phyloP scores from a whole-genome alignment of 1,139 yeast genomes.

The Barnettozyma hawaiiensis region DNA sequence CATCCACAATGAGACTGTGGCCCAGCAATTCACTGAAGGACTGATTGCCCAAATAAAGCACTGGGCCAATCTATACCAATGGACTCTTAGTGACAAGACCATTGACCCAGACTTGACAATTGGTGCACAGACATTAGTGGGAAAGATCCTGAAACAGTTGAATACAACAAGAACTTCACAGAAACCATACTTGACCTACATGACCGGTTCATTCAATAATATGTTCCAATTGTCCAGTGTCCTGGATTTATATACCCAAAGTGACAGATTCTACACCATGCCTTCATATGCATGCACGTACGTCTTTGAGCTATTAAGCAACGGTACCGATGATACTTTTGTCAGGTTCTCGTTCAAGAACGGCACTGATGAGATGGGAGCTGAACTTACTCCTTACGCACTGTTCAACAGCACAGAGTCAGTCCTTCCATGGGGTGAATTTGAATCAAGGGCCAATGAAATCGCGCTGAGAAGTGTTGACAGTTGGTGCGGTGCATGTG shows the following conservation, averaged over 20 bases:
- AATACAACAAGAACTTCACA: constrained; percentile 31
- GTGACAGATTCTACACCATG: constrained; percentile 36
- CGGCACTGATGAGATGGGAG: constrained; percentile 33
- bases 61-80: constrained; percentile 36
- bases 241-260: constrained; percentile 28
- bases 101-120: constrained; percentile 29
- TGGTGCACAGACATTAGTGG: constrained; percentile 36
- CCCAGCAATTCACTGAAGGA: constrained; percentile 28
- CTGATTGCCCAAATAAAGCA: constrained; percentile 27
- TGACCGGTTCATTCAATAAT: constrained; percentile 38
- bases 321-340: constrained; percentile 24
- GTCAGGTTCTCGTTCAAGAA: constrained; percentile 40
- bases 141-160: constrained; percentile 30
- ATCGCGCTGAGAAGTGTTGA: constrained; percentile 27
- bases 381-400: constrained; percentile 30
- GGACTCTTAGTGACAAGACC: constrained; percentile 32
- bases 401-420: constrained; percentile 30
- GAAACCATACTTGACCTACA: constrained; percentile 33
- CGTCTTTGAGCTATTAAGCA: constrained; percentile 36
- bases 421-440: constrained; percentile 32
- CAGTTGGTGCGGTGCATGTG: constrained; percentile 37
- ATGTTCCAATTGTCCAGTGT: constrained; percentile 36
- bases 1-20: constrained; percentile 36
- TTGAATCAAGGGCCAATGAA: constrained; percentile 25
- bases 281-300: constrained; percentile 39